Evolutionary conservation across 257 asterid genomes (phyloP), one percentile per base, ranked within the genome.

Genomic region (Solanum verrucosum): DNA sequence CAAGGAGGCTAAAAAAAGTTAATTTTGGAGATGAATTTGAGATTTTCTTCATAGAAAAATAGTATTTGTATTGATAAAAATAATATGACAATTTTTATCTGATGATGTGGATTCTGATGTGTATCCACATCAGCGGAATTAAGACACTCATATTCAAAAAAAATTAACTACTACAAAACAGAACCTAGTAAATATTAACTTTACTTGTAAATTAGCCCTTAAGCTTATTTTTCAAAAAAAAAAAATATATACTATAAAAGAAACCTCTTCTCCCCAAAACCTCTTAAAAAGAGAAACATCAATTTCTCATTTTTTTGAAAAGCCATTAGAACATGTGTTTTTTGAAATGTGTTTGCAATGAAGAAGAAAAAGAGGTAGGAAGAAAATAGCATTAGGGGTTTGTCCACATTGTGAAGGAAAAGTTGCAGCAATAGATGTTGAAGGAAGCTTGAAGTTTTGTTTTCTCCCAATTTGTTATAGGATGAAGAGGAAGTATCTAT

Each of bases 351-450:
- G 44, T 92, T 21, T 93, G 95, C 9, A 71, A 31, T 85, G 87
- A 77, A n/a, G 89, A 90, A 88, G 93, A 90, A 86, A 90, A 86
- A 84, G 96, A 93, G 91, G 29, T 93, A 4, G 90, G 92, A 63
- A 86, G 93, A 88, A 90, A 56, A 87, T 75, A 85, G 94, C 93
- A 88, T 78, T 92, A 74, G 94, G 98, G 0, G 5, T 68, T 42
- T 91, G 96, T 91, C 95, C 94, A 15, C 89, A 75, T 87, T 93
- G 95, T 90, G 93, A 92, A 85, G 96, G 98, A 0, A 92, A 93
- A 82, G 98, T 94, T 40, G 88, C 90, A 6, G 94, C 95, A 4
- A 89, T 93, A 5, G 94, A 92, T 34, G 35, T 34, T 34, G 35
- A 34, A 34, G 35, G 35, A 34, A 34, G 35, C 1, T 34, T 34